A percentile compares a stretch with the other conserved stretches of the same genome.
Conservation (phyloP, 2,329 filamentous ascomycete genomes). For the Neurospora sp. region DNA sequence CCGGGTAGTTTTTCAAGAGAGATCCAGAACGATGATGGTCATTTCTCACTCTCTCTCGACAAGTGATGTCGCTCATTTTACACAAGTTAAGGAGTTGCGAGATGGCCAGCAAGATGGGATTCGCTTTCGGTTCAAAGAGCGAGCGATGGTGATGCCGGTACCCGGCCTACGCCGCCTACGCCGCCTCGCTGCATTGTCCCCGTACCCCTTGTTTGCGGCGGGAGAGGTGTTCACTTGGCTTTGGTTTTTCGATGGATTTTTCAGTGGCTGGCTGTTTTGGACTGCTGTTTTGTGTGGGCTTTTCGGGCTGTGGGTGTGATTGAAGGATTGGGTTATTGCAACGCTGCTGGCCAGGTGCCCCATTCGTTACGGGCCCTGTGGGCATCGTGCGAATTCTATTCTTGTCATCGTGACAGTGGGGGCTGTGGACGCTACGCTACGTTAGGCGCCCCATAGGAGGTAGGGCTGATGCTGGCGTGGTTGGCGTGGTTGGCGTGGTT, state of each 20-base stretch:
- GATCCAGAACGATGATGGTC: not conserved
- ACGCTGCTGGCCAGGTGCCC: not conserved
- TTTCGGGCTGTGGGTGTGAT: not conserved
- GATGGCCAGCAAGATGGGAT: not conserved
- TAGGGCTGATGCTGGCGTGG: not conserved
- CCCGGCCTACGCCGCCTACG: not conserved
- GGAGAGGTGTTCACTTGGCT: not conserved
- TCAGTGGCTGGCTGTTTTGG: no score
- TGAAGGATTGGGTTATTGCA: not conserved
- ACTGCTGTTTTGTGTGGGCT: not conserved
- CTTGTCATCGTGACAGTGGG: not conserved
- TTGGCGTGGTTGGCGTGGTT: not conserved
- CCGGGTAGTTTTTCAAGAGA: not conserved
- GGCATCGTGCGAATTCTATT: not conserved
- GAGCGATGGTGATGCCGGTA: not conserved
- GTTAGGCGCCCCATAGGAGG: not conserved
- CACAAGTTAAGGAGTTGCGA: not conserved
- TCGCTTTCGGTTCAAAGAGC: not conserved
- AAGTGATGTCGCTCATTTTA: not conserved
- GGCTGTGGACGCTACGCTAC: not conserved
- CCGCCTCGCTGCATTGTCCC: not conserved
- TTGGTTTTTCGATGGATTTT: no score
- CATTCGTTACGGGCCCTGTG: not conserved
- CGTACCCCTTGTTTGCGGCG: not conserved
- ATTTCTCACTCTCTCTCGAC: not conserved